Conservation (phyloP, 148 eudicot genomes). For the Rhododendron williamsianum region DNA sequence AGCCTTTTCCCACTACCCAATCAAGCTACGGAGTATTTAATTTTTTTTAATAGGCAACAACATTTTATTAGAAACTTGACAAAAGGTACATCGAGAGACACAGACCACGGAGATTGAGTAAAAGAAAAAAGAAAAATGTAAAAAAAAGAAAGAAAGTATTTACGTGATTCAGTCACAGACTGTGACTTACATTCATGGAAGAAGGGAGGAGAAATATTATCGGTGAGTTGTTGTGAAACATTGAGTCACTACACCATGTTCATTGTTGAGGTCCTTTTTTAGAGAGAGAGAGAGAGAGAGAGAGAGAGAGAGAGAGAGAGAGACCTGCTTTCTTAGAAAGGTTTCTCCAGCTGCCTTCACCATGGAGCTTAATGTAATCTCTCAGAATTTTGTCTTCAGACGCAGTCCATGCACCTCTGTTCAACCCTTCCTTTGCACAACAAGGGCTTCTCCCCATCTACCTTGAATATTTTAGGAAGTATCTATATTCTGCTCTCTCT, state of each 20-base stretch:
- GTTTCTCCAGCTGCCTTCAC: constrained; percentile 3
- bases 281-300: neutral
- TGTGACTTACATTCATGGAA: neutral
- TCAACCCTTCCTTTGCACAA: neutral
- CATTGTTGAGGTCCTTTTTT: neutral
- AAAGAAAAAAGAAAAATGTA: neutral
- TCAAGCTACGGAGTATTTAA: neutral
- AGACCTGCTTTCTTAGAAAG: constrained; percentile 3
- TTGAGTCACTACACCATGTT: too few relatives aligned
- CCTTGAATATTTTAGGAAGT: neutral
- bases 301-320: neutral
- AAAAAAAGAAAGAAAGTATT: too few relatives aligned
- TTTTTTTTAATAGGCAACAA: too few relatives aligned
- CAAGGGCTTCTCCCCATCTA: constrained; percentile 3
- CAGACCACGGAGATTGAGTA: too few relatives aligned
- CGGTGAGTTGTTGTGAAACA: too few relatives aligned
- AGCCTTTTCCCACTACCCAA: neutral
- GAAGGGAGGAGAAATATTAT: neutral
- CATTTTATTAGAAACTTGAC: too few relatives aligned
- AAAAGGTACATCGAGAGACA: too few relatives aligned
- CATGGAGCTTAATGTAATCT: constrained; percentile 1
- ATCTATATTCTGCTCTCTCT: neutral
- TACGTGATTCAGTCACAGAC: too few relatives aligned
- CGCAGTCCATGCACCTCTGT: constrained; percentile 2
- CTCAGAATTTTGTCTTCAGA: neutral